A percentile compares a stretch with the other conserved stretches of the same genome.
Evolutionary conservation across 768 basidiomycete species (phyloP).

Genomic region (Russula foetens): DNA sequence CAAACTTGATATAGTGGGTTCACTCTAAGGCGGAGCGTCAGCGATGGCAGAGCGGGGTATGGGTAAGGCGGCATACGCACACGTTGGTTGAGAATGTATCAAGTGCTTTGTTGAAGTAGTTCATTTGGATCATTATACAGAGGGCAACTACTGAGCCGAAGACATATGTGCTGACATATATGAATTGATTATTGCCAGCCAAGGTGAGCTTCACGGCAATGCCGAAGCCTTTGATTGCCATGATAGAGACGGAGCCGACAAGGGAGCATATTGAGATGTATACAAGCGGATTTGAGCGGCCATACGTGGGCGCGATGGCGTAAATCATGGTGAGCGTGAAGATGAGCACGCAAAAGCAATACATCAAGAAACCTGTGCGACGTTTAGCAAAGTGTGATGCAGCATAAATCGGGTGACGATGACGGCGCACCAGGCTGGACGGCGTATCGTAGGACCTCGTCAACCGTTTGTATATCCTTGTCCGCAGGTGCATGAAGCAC

Average conservation of each 20-base stretch:
- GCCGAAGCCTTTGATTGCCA: constrained; percentile 98
- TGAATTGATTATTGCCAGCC: constrained; percentile 90
- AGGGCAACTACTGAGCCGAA: constrained; percentile 74
- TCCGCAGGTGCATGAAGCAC: constrained; percentile 96
- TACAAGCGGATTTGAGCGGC: constrained; percentile 80
- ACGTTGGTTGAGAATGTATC: constrained; percentile 97
- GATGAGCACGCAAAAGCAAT: constrained; percentile 77
- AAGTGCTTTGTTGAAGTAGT: constrained; percentile 96
- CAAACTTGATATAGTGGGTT: constrained; percentile 98
- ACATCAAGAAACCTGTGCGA: constrained; percentile 74
- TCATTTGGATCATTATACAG: constrained; percentile 91
- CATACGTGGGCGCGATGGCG: constrained; percentile 73
- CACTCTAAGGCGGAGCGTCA: constrained; percentile 44
- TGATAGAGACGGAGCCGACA: constrained; percentile 93
- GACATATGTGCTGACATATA: constrained; percentile 92
- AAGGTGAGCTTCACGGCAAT: constrained; percentile 93
- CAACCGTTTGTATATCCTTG: constrained; percentile 86
- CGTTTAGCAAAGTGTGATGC: neutral
- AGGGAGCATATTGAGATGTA: constrained; percentile 96
- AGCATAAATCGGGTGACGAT: neutral
- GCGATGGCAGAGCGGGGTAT: neutral
- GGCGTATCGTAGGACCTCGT: constrained; percentile 89
- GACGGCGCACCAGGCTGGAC: constrained; percentile 73
- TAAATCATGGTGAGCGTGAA: constrained; percentile 86
- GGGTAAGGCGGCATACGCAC: constrained; percentile 41